Conservation (phyloP, 768 basidiomycete genomes). For the Tricholoma flavovirens region DNA sequence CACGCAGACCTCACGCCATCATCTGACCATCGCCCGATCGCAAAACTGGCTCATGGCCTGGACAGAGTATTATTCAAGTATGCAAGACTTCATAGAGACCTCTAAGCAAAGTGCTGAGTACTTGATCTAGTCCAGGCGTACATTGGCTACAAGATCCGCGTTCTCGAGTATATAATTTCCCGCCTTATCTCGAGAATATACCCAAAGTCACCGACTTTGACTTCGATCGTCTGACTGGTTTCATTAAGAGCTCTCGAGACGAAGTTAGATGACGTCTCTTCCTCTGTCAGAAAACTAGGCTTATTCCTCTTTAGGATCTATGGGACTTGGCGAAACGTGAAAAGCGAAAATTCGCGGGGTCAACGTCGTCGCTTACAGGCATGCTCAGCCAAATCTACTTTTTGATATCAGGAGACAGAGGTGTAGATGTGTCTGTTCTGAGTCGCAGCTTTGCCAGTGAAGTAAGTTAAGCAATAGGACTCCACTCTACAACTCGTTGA, state of each 20-base stretch:
- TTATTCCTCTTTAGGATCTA: conserved; percentile 47
- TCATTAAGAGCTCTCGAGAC: conserved; percentile 76
- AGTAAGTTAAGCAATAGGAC: conserved; percentile 34
- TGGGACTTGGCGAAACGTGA: conserved; percentile 52
- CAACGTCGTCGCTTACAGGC: conserved; percentile 84
- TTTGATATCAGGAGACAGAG: conserved; percentile 67
- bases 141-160: conserved; percentile 87
- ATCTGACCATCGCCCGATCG: conserved; percentile 47
- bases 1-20: conserved; percentile 38
- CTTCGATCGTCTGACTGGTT: conserved; percentile 69
- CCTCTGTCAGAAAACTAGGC: background rate
- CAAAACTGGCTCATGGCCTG: conserved; percentile 58
- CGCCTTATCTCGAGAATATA: conserved; percentile 62
- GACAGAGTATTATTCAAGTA: conserved; percentile 56
- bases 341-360: conserved; percentile 66
- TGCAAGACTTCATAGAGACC: background rate
- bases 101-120: conserved; percentile 3
- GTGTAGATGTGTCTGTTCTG: conserved; percentile 55
- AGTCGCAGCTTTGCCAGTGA: conserved; percentile 54
- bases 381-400: conserved; percentile 87
- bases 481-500: background rate
- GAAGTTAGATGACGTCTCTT: conserved; percentile 33
- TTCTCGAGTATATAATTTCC: conserved; percentile 82
- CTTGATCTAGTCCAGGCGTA: conserved; percentile 63
- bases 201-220: conserved; percentile 80